Evolutionary conservation across 352 stramenopile species (phyloP).

Genomic region (Globisporangium nunn): DNA sequence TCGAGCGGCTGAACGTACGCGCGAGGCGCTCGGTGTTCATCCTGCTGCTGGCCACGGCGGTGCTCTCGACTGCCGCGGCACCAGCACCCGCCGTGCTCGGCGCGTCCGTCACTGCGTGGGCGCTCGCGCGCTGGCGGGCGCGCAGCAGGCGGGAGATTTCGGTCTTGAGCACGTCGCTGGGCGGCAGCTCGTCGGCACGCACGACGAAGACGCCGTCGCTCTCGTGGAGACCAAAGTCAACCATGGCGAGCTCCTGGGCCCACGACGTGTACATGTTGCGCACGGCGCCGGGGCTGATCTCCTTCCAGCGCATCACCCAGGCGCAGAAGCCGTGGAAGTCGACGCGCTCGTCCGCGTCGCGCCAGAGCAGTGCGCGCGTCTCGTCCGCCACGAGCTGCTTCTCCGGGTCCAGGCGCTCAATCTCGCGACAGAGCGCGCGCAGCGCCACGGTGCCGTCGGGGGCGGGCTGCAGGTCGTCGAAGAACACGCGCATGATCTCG

Average conservation of each 20-base stretch:
- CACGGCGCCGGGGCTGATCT: slow-evolving; percentile 48
- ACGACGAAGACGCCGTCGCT: slow-evolving; percentile 68
- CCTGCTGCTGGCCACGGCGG: not conserved
- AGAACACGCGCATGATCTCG: slow-evolving; percentile 77
- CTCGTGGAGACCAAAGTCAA: slow-evolving; percentile 70
- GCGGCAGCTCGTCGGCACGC: slow-evolving; percentile 26
- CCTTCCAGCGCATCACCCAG: slow-evolving; percentile 79
- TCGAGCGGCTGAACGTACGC: slow-evolving; percentile 1
- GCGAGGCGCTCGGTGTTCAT: not conserved
- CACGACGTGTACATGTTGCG: slow-evolving; percentile 77
- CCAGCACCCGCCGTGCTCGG: not conserved
- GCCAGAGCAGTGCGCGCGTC: slow-evolving; percentile 33
- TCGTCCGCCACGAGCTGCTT: slow-evolving; percentile 36
- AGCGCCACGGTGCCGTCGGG: slow-evolving; percentile 41
- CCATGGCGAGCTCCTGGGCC: slow-evolving; percentile 54
- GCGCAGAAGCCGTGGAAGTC: slow-evolving; percentile 69
- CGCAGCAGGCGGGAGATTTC: slow-evolving; percentile 18
- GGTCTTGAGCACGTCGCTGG: slow-evolving; percentile 20
- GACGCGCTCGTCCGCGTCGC: slow-evolving; percentile 35
- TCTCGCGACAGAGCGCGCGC: slow-evolving; percentile 43
- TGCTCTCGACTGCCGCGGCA: not conserved
- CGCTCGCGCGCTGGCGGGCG: slow-evolving; percentile 3
- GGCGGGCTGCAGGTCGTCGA: slow-evolving; percentile 56
- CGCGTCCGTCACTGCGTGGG: slow-evolving; percentile 1
- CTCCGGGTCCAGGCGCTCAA: slow-evolving; percentile 55